phyloP scores from a whole-genome alignment of 192 early-diverging fungal species.

The Bifiguratus adelaidae region DNA sequence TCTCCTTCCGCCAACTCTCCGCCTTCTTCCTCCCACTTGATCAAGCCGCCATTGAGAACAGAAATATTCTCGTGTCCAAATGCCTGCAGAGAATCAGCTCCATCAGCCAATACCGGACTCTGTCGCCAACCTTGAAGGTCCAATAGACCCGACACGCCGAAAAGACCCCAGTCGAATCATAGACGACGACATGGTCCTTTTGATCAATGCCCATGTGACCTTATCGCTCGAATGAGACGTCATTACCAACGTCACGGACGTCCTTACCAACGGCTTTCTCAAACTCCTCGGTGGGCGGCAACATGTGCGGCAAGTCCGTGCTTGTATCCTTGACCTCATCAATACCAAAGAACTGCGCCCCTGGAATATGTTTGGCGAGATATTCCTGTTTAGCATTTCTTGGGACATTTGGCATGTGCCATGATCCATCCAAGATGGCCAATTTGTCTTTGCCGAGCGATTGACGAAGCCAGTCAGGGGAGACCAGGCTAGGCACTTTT shows the following conservation, averaged over 20 bases:
- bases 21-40: constrained; percentile 57
- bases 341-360: constrained; percentile 86
- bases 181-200: constrained; percentile 80
- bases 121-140: constrained; percentile 66
- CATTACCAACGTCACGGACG: neutral
- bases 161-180: constrained; percentile 73
- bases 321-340: constrained; percentile 72
- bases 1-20: constrained; percentile 34
- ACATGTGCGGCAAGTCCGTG: constrained; percentile 79
- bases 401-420: constrained; percentile 74
- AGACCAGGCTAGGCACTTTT: no score
- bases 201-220: constrained; percentile 68
- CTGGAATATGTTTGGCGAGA: constrained; percentile 39
- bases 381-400: constrained; percentile 65
- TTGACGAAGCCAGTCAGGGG: constrained; percentile 47
- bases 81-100: constrained; percentile 25
- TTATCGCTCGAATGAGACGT: constrained; percentile 6
- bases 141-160: constrained; percentile 85
- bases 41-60: constrained; percentile 83
- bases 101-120: neutral
- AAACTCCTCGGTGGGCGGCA: constrained; percentile 67
- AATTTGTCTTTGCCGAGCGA: no score
- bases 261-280: constrained; percentile 51
- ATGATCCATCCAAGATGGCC: constrained; percentile 82
- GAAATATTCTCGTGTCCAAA: constrained; percentile 87